Conservation (phyloP, 2,329 filamentous ascomycete genomes). For the Triangularia setosa region DNA sequence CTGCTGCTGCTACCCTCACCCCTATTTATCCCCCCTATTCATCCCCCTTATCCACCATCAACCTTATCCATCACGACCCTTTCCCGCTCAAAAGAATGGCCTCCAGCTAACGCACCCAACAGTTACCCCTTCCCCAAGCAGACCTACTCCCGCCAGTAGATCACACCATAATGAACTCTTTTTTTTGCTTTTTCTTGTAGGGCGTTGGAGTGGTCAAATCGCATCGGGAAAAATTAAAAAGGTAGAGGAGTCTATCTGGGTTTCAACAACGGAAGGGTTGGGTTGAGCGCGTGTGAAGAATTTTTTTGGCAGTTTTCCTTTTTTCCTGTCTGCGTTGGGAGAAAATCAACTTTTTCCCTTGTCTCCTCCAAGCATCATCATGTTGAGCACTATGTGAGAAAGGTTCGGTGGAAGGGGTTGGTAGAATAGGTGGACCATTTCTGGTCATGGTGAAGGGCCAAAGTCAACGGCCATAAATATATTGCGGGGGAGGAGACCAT, state of each 20-base stretch:
- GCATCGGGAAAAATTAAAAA: conserved; percentile 6
- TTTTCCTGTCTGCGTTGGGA: neutral
- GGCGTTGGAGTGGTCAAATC: conserved; percentile 10
- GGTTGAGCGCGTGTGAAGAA: conserved; percentile 7
- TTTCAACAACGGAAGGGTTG: conserved; percentile 31
- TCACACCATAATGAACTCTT: neutral
- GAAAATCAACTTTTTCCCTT: conserved; percentile 36
- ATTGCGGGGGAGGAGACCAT: neutral
- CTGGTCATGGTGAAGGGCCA: neutral
- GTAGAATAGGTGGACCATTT: neutral
- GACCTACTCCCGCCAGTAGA: conserved; percentile 52
- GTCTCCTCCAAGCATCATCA: conserved; percentile 12
- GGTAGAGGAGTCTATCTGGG: conserved; percentile 18
- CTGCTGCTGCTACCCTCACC: neutral
- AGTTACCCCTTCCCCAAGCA: conserved; percentile 83
- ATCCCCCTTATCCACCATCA: neutral
- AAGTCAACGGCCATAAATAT: neutral
- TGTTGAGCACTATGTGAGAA: neutral
- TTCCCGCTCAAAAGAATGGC: neutral
- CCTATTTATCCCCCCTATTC: neutral
- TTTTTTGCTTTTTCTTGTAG: conserved; percentile 8
- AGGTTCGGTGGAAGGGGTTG: neutral
- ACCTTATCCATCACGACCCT: conserved; percentile 8
- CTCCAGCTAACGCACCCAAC: conserved; percentile 4
- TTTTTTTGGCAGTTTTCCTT: conserved; percentile 11